Evolutionary conservation across 768 basidiomycete genomes (phyloP).

Genomic region (Favolaschia claudopus): DNA sequence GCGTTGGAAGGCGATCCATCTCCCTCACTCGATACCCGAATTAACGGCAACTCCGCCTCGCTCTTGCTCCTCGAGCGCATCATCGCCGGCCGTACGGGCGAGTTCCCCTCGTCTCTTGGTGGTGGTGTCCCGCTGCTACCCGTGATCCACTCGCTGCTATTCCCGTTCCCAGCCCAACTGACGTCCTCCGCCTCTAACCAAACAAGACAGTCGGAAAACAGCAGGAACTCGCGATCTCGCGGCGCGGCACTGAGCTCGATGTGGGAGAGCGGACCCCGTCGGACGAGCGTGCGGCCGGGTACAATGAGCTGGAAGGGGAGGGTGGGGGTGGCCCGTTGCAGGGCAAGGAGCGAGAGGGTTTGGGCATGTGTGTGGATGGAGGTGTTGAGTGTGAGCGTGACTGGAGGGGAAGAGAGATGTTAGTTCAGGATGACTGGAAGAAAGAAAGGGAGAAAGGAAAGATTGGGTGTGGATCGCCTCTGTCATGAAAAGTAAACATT

Average conservation of each 20-base stretch:
- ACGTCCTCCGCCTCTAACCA: constrained; percentile 64
- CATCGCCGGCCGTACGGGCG: constrained; percentile 41
- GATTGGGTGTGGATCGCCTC: no score
- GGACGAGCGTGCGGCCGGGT: constrained; percentile 83
- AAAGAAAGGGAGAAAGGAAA: no score
- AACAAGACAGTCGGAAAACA: constrained; percentile 84
- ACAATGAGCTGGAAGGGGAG: constrained; percentile 80
- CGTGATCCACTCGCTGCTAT: constrained; percentile 19
- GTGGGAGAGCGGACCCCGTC: constrained; percentile 69
- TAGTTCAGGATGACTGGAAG: not conserved
- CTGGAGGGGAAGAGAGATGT: constrained; percentile 47
- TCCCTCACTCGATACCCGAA: constrained; percentile 22
- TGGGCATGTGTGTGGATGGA: constrained; percentile 82
- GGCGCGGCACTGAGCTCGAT: constrained; percentile 58
- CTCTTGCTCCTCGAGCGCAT: constrained; percentile 63
- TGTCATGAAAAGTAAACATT: no score
- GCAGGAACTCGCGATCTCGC: constrained; percentile 72
- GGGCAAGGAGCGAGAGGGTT: constrained; percentile 75
- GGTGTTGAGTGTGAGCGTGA: constrained; percentile 79
- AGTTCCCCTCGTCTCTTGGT: no score
- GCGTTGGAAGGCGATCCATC: no score
- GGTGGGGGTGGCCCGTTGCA: constrained; percentile 79
- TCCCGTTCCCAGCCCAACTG: constrained; percentile 32
- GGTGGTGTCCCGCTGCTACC: constrained; percentile 5
- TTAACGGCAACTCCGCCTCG: constrained; percentile 58